phyloP scores from a whole-genome alignment of 169 alveolate genomes.

The Cryptosporidium parvum region DNA sequence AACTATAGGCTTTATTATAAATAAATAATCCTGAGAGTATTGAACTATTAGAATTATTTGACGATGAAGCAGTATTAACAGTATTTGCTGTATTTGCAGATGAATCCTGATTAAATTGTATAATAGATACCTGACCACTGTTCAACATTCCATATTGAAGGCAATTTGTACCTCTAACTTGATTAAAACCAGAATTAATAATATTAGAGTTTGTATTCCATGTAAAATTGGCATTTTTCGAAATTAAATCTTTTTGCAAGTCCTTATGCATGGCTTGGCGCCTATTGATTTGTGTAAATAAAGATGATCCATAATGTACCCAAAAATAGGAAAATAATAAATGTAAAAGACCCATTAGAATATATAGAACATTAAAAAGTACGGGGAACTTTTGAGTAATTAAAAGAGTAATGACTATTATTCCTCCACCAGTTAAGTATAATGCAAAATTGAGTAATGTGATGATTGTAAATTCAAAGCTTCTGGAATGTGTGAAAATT shows the following conservation, averaged over 20 bases:
- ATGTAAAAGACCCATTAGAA: conserved; percentile 1
- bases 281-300: conserved; percentile 30
- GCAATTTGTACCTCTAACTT: neutral
- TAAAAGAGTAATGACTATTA: neutral
- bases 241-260: conserved; percentile 7
- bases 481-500: neutral
- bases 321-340: conserved; percentile 12
- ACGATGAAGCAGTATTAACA: neutral
- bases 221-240: neutral
- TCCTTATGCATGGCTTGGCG: conserved; percentile 30
- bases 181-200: neutral
- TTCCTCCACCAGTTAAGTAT: conserved; percentile 3
- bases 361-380: neutral
- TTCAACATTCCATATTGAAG: neutral
- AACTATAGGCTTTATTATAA: conserved; percentile 1
- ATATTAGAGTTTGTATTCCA: neutral
- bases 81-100: neutral
- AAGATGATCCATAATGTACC: conserved; percentile 20
- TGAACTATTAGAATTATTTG: neutral
- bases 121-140: neutral
- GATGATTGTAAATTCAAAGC: neutral
- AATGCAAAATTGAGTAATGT: conserved; percentile 8
- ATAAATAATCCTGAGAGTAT: neutral
- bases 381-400: neutral
- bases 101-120: neutral